Evolutionary conservation across 257 asterid species (phyloP).

Genomic region (Petunia secreta): DNA sequence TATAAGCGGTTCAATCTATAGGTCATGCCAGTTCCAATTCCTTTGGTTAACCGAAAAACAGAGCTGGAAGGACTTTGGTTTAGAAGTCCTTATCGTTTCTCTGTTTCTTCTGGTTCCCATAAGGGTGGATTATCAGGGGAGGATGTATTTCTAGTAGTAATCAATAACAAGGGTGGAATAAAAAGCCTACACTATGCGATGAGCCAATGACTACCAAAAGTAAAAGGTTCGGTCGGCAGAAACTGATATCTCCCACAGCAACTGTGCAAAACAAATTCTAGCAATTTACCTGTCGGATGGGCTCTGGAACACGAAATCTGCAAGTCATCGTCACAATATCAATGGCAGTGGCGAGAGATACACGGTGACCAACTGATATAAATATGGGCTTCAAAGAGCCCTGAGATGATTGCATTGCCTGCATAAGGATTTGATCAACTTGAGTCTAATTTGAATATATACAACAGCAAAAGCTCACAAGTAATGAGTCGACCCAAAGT

Average conservation of each 20-base stretch:
- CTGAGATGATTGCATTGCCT: slow-evolving; percentile 74
- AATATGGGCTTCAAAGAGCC: slow-evolving; percentile 76
- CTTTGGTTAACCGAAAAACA: too few species aligned
- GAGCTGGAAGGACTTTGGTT: too few species aligned
- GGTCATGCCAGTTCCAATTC: too few species aligned
- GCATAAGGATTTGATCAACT: slow-evolving; percentile 32
- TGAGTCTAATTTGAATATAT: neutral
- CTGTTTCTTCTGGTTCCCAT: too few species aligned
- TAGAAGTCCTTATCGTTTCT: too few species aligned
- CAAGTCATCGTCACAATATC: slow-evolving; percentile 62
- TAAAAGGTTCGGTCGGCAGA: neutral
- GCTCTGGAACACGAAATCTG: slow-evolving; percentile 85
- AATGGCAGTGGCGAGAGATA: slow-evolving; percentile 68
- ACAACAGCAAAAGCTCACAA: neutral
- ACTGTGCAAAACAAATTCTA: neutral
- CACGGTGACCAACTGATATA: slow-evolving; percentile 80
- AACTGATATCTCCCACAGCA: neutral
- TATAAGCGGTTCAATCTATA: too few species aligned
- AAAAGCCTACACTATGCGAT: too few species aligned
- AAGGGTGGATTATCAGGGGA: too few species aligned
- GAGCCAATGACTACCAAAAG: neutral
- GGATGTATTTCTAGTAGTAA: too few species aligned
- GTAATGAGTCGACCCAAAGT: neutral
- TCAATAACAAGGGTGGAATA: too few species aligned
- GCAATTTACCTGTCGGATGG: slow-evolving; percentile 71